Percentiles rank a stretch among this genome's conserved stretches.
Conservation (phyloP, 1,284 basidiomycete species). For the Leccinum fallax region DNA sequence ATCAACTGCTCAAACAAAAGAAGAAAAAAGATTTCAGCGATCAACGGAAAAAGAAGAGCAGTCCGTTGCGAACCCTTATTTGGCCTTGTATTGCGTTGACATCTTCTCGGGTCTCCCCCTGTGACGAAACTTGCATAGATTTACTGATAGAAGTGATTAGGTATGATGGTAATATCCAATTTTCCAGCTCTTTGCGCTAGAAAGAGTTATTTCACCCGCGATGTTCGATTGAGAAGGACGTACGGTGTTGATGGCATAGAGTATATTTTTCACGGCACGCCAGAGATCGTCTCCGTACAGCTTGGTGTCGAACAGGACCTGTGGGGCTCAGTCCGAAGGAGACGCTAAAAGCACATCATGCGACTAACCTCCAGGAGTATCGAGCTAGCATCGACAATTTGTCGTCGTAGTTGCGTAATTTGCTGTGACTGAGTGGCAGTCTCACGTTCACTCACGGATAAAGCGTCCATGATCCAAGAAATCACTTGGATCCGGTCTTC, state of each 20-base stretch:
- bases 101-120: constrained; percentile 30
- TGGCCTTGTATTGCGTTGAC: constrained; percentile 48
- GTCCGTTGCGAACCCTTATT: constrained; percentile 68
- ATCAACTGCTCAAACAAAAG: constrained; percentile 55
- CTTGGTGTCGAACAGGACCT: constrained; percentile 41
- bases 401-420: constrained; percentile 40
- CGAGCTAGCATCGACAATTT: constrained; percentile 49
- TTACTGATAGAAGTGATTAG: constrained; percentile 44
- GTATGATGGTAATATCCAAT: constrained; percentile 49
- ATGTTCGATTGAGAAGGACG: constrained; percentile 25
- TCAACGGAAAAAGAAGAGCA: constrained; percentile 46
- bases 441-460: constrained; percentile 37
- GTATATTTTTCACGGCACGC: constrained; percentile 42
- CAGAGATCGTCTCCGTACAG: constrained; percentile 37
- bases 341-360: not conserved
- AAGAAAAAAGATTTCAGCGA: constrained; percentile 48
- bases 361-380: constrained; percentile 51
- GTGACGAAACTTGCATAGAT: constrained; percentile 37
- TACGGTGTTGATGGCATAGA: constrained; percentile 47
- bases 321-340: constrained; percentile 7
- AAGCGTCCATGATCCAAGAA: constrained; percentile 42
- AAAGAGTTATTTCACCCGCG: constrained; percentile 20
- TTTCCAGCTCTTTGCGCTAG: constrained; percentile 47
- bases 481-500: constrained; percentile 49
- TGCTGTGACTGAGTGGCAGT: constrained; percentile 20